Conservation (phyloP, 352 stramenopile species). For the Globisporangium megalacanthum region DNA sequence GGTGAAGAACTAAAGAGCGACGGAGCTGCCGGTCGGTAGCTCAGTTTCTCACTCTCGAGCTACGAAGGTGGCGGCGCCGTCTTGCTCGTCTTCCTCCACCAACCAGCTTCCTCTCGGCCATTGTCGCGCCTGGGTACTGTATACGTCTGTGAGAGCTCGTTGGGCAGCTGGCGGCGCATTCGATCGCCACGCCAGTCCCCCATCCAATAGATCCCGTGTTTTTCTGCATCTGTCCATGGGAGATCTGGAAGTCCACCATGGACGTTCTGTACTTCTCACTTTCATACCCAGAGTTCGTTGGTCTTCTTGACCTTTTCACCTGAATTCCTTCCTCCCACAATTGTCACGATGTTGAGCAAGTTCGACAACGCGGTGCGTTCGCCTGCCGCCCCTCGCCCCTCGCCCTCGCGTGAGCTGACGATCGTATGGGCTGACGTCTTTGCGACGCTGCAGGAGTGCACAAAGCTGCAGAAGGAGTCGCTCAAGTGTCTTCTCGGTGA, state of each 20-base stretch:
- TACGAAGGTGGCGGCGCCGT: no score
- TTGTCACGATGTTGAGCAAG: slow-evolving; percentile 18
- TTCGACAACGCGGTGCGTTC: slow-evolving; percentile 37
- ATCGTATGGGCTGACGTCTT: neutral
- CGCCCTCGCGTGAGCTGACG: neutral
- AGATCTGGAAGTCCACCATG: no score
- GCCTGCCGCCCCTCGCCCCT: no score
- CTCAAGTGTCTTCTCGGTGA: slow-evolving; percentile 55
- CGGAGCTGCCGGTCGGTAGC: neutral
- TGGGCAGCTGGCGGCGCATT: slow-evolving; percentile 3
- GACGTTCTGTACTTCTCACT: no score
- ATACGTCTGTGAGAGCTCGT: slow-evolving; percentile 1
- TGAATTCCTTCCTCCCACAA: no score
- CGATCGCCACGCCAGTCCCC: neutral
- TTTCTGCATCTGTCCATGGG: neutral
- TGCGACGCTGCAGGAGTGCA: slow-evolving; percentile 36
- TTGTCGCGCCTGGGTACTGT: no score
- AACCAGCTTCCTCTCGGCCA: no score
- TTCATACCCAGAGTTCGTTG: no score
- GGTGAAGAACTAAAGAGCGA: slow-evolving; percentile 1
- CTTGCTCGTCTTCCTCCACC: no score
- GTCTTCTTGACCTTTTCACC: no score
- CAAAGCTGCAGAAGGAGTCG: slow-evolving; percentile 62
- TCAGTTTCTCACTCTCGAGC: no score
- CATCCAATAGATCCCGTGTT: neutral